Evolutionary conservation across 768 basidiomycete species (phyloP).

Genomic region (Rhodosporidiobolus odoratus): DNA sequence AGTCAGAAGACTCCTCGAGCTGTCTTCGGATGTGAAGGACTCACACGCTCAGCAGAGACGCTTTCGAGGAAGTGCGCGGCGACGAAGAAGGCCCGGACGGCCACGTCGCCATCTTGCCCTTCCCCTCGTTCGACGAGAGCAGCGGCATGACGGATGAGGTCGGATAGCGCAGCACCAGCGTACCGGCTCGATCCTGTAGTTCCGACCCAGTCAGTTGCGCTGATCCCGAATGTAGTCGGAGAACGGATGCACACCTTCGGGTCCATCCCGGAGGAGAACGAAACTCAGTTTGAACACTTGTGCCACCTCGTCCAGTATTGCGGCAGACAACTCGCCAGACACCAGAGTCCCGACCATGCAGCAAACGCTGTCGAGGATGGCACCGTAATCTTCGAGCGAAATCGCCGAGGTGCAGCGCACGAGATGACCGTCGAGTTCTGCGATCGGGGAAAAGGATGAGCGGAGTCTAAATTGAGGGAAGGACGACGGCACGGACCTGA

Average conservation of each 20-base stretch:
- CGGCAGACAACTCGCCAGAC: neutral
- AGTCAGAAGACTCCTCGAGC: neutral
- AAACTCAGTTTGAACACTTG: neutral
- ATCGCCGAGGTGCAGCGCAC: neutral
- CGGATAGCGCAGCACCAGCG: constrained; percentile 14
- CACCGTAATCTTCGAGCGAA: neutral
- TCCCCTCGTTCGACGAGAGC: constrained; percentile 5
- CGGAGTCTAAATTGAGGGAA: rapidly evolving
- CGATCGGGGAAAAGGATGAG: neutral
- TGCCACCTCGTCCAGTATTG: neutral
- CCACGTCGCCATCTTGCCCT: neutral
- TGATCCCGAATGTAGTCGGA: neutral
- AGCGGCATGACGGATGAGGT: constrained; percentile 28
- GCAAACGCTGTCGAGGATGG: constrained; percentile 6
- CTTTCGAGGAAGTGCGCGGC: constrained; percentile 26
- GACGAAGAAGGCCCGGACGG: constrained; percentile 3
- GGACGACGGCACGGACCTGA: constrained; percentile 2
- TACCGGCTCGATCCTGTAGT: constrained; percentile 25
- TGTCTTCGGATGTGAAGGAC: neutral
- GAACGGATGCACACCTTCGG: constrained; percentile 13
- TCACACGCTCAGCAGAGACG: constrained; percentile 27
- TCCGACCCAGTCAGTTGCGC: neutral
- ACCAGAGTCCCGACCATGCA: neutral
- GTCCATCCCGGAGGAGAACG: constrained; percentile 21
- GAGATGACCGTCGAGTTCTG: neutral